Evolutionary conservation across 1,284 basidiomycete genomes (phyloP).

Genomic region (Tylopilus sp.): DNA sequence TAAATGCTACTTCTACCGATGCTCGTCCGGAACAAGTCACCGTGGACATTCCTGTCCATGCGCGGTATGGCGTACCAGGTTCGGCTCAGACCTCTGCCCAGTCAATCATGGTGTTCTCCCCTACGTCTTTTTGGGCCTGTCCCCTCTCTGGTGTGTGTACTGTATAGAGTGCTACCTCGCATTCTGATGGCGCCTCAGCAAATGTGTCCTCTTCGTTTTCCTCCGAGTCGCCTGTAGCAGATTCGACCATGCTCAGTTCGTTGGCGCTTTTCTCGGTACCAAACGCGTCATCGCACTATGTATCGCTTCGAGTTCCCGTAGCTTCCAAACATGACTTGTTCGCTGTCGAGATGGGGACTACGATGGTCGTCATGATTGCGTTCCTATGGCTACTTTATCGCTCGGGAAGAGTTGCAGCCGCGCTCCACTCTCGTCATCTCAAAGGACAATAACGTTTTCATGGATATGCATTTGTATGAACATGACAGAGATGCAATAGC

Average conservation of each 20-base stretch:
- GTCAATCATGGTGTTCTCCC: constrained; percentile 21
- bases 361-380: constrained; percentile 18
- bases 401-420: constrained; percentile 20
- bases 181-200: constrained; percentile 12
- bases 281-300: constrained; percentile 6
- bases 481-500: constrained; percentile 21
- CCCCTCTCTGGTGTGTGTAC: constrained; percentile 19
- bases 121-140: constrained; percentile 32
- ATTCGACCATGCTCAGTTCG: constrained; percentile 25
- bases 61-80: constrained; percentile 28
- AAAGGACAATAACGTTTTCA: constrained; percentile 23
- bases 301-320: constrained; percentile 22
- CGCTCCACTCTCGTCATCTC: constrained; percentile 20
- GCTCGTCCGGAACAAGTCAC: constrained; percentile 3
- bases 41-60: constrained; percentile 30
- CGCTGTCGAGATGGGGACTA: constrained; percentile 29
- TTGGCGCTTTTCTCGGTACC: constrained; percentile 18
- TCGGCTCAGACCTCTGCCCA: constrained; percentile 2
- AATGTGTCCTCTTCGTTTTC: constrained; percentile 7
- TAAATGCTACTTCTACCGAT: constrained; percentile 16
- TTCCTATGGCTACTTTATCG: constrained; percentile 28
- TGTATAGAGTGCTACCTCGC: neutral
- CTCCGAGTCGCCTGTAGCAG: constrained; percentile 12
- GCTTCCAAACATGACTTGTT: constrained; percentile 23
- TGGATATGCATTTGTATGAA: constrained; percentile 10